Evolutionary conservation across 176 grass and related monocot genomes (phyloP).

Genomic region (Oryza longistaminata): DNA sequence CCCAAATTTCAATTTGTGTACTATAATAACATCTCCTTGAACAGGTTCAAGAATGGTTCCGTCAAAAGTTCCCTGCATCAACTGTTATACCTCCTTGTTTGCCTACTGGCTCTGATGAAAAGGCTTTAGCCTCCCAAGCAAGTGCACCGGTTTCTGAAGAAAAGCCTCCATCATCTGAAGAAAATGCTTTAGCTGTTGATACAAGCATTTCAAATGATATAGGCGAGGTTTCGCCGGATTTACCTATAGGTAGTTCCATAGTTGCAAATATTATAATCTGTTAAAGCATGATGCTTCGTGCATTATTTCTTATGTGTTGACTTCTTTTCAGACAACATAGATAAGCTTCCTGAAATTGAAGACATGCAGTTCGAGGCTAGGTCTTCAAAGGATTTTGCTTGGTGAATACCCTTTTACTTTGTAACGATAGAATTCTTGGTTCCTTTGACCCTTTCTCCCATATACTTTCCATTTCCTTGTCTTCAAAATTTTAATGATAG

Average conservation of each 20-base stretch:
- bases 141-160: conserved; percentile 33
- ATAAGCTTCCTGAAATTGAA: conserved; percentile 52
- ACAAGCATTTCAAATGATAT: conserved; percentile 60
- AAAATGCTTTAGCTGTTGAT: conserved; percentile 42
- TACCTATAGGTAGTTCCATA: conserved; percentile 42
- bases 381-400: conserved; percentile 81
- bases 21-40: conserved; percentile 23
- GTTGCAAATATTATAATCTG: neutral
- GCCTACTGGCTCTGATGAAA: conserved; percentile 48
- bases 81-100: conserved; percentile 28
- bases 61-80: conserved; percentile 39
- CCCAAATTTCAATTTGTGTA: conserved; percentile 12
- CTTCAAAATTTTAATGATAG: neutral
- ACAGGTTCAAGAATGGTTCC: conserved; percentile 65
- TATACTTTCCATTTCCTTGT: conserved; percentile 8
- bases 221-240: conserved; percentile 31
- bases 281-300: conserved; percentile 14
- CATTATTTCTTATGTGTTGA: conserved; percentile 19
- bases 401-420: conserved; percentile 54
- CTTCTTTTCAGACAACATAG: conserved; percentile 51
- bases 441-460: neutral
- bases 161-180: conserved; percentile 42
- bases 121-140: conserved; percentile 36
- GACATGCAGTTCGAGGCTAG: conserved; percentile 90
- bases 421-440: neutral